Conservation (phyloP, 768 basidiomycete species). For the Termitomyces sp. region DNA sequence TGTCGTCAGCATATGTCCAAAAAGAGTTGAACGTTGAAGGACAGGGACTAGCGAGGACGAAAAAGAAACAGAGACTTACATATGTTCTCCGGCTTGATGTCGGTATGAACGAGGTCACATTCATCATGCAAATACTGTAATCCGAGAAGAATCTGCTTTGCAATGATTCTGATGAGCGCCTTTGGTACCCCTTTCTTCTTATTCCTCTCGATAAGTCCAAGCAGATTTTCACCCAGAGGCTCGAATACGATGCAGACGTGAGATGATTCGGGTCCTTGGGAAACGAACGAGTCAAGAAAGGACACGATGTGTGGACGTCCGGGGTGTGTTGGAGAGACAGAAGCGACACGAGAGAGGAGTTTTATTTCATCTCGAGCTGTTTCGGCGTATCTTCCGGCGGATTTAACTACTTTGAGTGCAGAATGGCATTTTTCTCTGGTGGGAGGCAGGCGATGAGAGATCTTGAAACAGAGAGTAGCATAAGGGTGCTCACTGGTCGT, state of each 20-base stretch:
- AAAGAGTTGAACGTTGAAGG: constrained; percentile 10
- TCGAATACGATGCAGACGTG: constrained; percentile 93
- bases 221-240: constrained; percentile 74
- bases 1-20: constrained; percentile 12
- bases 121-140: constrained; percentile 91
- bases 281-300: constrained; percentile 86
- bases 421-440: constrained; percentile 69
- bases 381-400: constrained; percentile 91
- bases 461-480: constrained; percentile 9
- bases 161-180: constrained; percentile 77
- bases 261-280: constrained; percentile 60
- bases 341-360: constrained; percentile 70
- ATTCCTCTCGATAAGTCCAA: constrained; percentile 69
- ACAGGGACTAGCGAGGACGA: constrained; percentile 4
- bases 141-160: constrained; percentile 82
- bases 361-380: constrained; percentile 97
- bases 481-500: constrained; percentile 48
- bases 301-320: constrained; percentile 81
- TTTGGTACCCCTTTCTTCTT: constrained; percentile 82
- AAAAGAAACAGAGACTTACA: constrained; percentile 41
- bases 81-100: constrained; percentile 95
- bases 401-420: constrained; percentile 93
- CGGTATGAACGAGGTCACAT: constrained; percentile 89
- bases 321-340: constrained; percentile 67
- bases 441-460: not conserved